Base-by-base conservation (phyloP, 805 yeast genomes). In the Vanderwaltozyma verrucispora region DNA sequence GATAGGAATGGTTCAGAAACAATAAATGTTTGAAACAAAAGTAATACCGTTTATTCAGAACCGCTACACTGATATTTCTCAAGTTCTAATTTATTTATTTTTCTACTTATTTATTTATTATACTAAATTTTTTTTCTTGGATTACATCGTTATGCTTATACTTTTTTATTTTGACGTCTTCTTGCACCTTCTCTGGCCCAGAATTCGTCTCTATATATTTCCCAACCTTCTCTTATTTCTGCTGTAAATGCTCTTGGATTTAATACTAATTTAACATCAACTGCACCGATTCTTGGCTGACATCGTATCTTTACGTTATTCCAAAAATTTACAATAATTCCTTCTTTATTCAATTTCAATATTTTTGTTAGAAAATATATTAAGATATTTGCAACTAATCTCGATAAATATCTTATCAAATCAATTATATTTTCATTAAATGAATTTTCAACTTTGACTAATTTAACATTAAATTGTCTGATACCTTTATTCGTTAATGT, bases 211-310 rank as follows among this genome's bases (percentile, higher is more conserved):
- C 98, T 63, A 51, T 88, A 89, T 29, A 86, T 59, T 52, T 89
- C 98, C 97, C 98, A 89, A 9, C 86, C 88, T 56, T 88, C 96
- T 44, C 96, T 71, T 6, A 82, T 74, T 34, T 82, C 88, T 0
- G 92, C 77, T 42, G 75, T 75, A 60, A 89, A 92, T 1, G 79
- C 78, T 35, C 95, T 66, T 3, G 96, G 82, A 40, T 80, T 80
- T 38, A 92, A 65, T 9, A 85, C 81, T 8, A 92, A 56, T 55
- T 87, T 88, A 11, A 88, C 86, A 46, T 83, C 86, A 19, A 74
- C 72, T 7, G 81, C 77, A 1, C 94, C 95, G n/a, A 74, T 68
- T 42, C 80, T 61, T 1, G 82, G 77, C 53, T 74, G 80, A 4
- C 71, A 60, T 33, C 66, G 55, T 24, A 63, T 38, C n/a, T 52